Evolutionary conservation across 139 green algal genomes (phyloP).

Genomic region (Tetradesmus obliquus): DNA sequence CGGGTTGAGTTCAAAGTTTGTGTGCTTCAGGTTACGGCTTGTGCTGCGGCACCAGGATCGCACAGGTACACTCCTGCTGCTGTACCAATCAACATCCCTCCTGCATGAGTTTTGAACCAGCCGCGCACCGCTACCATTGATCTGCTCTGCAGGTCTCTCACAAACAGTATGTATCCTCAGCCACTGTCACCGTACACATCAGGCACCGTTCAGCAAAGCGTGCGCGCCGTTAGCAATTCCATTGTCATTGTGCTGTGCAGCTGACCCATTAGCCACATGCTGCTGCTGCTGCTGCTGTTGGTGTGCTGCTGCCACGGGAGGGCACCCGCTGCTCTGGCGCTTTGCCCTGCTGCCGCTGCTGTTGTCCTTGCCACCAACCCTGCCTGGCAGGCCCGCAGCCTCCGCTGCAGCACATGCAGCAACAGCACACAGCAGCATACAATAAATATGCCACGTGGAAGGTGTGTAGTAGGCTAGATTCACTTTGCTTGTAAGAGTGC

Average conservation of each 20-base stretch:
- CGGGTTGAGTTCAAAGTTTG: too few species aligned
- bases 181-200: neutral
- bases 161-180: too few species aligned
- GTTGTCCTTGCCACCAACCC: neutral
- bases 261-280: neutral
- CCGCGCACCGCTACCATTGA: too few species aligned
- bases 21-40: too few species aligned
- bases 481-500: neutral
- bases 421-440: neutral
- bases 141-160: too few species aligned
- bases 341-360: neutral
- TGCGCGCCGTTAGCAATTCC: neutral
- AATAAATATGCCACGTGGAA: neutral
- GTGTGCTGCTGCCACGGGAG: neutral
- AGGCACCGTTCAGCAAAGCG: neutral
- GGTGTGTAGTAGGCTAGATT: too few species aligned
- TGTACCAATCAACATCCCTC: too few species aligned
- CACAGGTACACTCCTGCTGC: too few species aligned
- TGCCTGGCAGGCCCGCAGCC: neutral
- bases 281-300: neutral
- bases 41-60: too few species aligned
- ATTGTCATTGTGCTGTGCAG: neutral
- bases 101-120: too few species aligned
- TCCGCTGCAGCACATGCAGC: neutral
- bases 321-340: constrained; percentile 8